phyloP scores from a whole-genome alignment of 805 yeast genomes.

The Yarrowia alimentaria region DNA sequence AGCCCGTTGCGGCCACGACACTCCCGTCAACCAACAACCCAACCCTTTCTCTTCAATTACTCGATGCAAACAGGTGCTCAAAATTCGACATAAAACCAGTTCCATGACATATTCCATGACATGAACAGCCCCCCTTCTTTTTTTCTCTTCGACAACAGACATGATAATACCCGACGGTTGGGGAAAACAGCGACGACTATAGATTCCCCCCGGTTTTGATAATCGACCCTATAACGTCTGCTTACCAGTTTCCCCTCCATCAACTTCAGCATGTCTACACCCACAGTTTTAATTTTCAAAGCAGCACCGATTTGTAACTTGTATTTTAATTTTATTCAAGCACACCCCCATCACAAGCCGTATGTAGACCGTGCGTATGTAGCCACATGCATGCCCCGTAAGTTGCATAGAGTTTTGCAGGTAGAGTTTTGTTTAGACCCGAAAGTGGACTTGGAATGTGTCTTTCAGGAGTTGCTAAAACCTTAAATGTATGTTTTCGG shows the following conservation, averaged over 20 bases:
- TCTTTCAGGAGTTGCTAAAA: neutral
- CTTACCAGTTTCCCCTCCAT: no score
- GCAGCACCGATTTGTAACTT: slow-evolving; percentile 12
- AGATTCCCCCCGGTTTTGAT: no score
- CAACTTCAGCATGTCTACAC: neutral
- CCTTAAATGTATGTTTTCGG: neutral
- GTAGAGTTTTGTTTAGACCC: neutral
- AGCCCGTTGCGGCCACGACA: neutral
- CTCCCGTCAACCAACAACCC: neutral
- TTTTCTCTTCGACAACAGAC: no score
- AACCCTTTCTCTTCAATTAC: neutral
- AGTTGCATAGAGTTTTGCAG: neutral
- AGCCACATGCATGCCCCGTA: no score
- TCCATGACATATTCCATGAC: no score
- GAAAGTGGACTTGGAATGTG: slow-evolving; percentile 6
- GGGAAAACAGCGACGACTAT: no score
- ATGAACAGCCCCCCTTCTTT: no score
- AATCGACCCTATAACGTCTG: no score
- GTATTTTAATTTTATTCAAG: slow-evolving; percentile 22
- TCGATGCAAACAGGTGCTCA: neutral
- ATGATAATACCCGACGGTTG: no score
- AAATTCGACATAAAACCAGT: no score
- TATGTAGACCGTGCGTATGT: no score
- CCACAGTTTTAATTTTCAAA: slow-evolving; percentile 6
- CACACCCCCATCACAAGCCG: slow-evolving; percentile 4